phyloP scores from a whole-genome alignment of 2,329 filamentous ascomycete genomes.

The Phyllachora maydis region DNA sequence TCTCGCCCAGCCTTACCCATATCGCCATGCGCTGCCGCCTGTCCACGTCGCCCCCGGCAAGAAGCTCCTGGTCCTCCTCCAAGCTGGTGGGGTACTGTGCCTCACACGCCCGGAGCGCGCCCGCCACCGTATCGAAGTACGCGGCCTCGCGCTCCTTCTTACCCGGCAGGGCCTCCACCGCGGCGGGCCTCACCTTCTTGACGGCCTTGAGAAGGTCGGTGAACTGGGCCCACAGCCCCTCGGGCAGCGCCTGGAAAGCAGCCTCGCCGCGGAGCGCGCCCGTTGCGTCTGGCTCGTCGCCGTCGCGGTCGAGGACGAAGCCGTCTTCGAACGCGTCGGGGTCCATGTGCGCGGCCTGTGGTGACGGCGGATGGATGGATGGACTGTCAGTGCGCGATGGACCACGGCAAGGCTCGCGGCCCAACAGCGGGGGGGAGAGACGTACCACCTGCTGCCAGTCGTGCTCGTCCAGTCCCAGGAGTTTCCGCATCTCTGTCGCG shows the following conservation, averaged over 20 bases:
- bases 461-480: constrained; percentile 6
- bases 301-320: constrained; percentile 44
- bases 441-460: constrained; percentile 21
- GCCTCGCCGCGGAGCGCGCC: constrained; percentile 15
- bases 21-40: constrained; percentile 10
- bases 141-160: constrained; percentile 27
- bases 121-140: constrained; percentile 15
- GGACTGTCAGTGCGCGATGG: constrained; percentile 20
- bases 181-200: constrained; percentile 18
- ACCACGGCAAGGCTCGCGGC: constrained; percentile 10
- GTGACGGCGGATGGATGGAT: too few relatives aligned
- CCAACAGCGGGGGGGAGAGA: constrained; percentile 2
- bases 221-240: constrained; percentile 29
- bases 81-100: constrained; percentile 10
- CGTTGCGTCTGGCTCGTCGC: constrained; percentile 26
- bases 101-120: constrained; percentile 9
- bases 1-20: constrained; percentile 14
- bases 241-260: constrained; percentile 19
- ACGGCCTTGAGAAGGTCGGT: constrained; percentile 25
- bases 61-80: constrained; percentile 8
- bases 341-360: constrained; percentile 24
- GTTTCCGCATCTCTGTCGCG: constrained; percentile 4
- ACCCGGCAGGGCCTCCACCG: constrained; percentile 18
- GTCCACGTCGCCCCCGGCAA: constrained; percentile 1
- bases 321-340: constrained; percentile 53